Evolutionary conservation across 495 filamentous ascomycete species (phyloP).

Genomic region (Lepidopterella palustris): DNA sequence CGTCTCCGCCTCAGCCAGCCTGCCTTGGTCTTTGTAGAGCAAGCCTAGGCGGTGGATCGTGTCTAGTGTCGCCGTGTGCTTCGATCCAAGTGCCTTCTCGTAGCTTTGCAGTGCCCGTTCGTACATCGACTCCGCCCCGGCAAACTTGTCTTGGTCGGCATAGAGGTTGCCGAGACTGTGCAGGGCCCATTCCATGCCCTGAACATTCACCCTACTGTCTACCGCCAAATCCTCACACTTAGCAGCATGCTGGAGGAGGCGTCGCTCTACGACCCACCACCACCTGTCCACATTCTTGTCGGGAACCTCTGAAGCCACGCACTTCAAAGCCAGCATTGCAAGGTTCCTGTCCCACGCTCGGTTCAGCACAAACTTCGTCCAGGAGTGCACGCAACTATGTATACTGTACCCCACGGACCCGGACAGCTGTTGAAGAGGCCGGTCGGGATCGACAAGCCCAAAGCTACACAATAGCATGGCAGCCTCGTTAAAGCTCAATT

Average conservation of each 20-base stretch:
- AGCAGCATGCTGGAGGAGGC: slow-evolving; percentile 9
- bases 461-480: background rate
- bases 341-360: slow-evolving; percentile 3
- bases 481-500: slow-evolving; percentile 3
- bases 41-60: slow-evolving; percentile 37
- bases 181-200: slow-evolving; percentile 7
- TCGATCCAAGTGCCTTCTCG: slow-evolving; percentile 35
- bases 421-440: background rate
- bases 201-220: background rate
- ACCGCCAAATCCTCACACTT: background rate
- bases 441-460: slow-evolving; percentile 3
- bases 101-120: slow-evolving; percentile 18
- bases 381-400: slow-evolving; percentile 14
- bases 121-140: slow-evolving; percentile 4
- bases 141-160: slow-evolving; percentile 29
- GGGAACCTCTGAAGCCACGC: slow-evolving; percentile 1
- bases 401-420: slow-evolving; percentile 6
- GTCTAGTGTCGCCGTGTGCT: slow-evolving; percentile 38
- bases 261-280: slow-evolving; percentile 2
- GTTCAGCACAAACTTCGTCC: slow-evolving; percentile 6
- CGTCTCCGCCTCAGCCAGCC: slow-evolving; percentile 8
- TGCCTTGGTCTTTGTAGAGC: slow-evolving; percentile 14
- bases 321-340: slow-evolving; percentile 3
- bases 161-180: slow-evolving; percentile 25
- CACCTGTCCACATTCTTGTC: background rate